These are phyloP conservation scores for Colletotrichum viniferum DNA, from an alignment of 2,329 filamentous ascomycete species.

Conservation along the genomic window DNA sequence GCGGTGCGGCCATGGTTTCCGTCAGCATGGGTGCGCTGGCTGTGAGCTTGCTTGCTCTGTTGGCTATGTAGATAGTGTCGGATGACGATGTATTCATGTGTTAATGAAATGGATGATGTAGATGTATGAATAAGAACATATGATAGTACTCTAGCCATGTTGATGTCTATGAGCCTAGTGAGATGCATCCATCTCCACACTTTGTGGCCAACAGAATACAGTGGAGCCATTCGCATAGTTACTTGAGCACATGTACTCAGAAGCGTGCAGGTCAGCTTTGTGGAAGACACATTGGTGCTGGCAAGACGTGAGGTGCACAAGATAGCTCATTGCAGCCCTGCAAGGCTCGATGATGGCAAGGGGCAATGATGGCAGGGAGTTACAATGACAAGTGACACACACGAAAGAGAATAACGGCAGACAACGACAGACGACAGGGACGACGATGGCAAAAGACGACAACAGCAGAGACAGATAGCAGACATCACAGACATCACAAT, in stretches of 20 bases:
- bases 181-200: not conserved
- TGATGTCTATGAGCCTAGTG: not conserved
- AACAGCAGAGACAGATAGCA: not conserved
- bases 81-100: not conserved
- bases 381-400: too few relatives aligned
- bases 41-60: not conserved
- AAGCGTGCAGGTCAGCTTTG: too few relatives aligned
- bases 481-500: not conserved
- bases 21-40: not conserved
- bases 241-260: too few relatives aligned
- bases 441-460: not conserved
- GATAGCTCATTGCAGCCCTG: too few relatives aligned
- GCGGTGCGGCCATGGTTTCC: not conserved
- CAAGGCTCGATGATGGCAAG: too few relatives aligned
- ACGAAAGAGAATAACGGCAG: not conserved
- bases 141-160: not conserved
- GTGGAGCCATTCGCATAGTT: too few relatives aligned
- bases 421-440: not conserved
- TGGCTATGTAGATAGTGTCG: not conserved
- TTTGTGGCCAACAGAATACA: too few relatives aligned
- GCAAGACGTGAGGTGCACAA: too few relatives aligned
- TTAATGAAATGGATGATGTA: conserved; percentile 8
- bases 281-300: too few relatives aligned
- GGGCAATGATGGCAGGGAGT: too few relatives aligned
- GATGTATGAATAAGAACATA: not conserved